Evolutionary conservation across 371 early-diverging fungal genomes (phyloP), one percentile per base, ranked within the genome.

Genomic region (Haplosporangium sp.): DNA sequence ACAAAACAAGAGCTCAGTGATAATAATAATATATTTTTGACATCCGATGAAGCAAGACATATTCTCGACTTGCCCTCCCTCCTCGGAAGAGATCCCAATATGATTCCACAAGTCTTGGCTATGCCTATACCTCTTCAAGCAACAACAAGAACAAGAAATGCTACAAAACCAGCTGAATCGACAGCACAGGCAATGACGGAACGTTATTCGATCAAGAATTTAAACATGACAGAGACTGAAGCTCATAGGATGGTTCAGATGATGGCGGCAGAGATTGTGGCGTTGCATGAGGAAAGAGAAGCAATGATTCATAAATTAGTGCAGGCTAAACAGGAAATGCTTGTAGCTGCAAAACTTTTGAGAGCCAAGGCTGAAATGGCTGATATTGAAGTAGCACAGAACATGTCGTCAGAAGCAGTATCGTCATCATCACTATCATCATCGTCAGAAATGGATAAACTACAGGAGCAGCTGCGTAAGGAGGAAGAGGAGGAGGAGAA

Each of bases 171-270:
- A 48, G 77, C 77, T 1, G 69, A 69, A 15, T 6, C 57, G 34
- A 57, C 77, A 13, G 77, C 77, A 15, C 68, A 72, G 50, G 77
- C 72, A 7, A 72, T 77, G 77, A 77, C 77, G 13, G 61, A 77
- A 53, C 77, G 72, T 6, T 72, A 77, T 65, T 52, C 72, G 10
- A 67, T 69, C 63, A 77, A 72, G 69, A 77, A 77, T 19, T 39
- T 77, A 11, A 77, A 77, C 63, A 77, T 77, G 72, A 72, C 77
- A 0, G 77, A 77, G 65, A 77, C 72, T 0, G 77, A 77, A 20
- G 77, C 77, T 5, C 77, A 77, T 38, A 44, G 72, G 19, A 77
- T 77, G 77, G 77, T 77, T 5, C 77, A 72, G 20, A 39, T 77
- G 44, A 68, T 77, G 72, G 77, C 77, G 9, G 69, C 61, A 1